Evolutionary conservation across 176 grass and related monocot genomes (phyloP).

Genomic region (Oryza rufipogon): DNA sequence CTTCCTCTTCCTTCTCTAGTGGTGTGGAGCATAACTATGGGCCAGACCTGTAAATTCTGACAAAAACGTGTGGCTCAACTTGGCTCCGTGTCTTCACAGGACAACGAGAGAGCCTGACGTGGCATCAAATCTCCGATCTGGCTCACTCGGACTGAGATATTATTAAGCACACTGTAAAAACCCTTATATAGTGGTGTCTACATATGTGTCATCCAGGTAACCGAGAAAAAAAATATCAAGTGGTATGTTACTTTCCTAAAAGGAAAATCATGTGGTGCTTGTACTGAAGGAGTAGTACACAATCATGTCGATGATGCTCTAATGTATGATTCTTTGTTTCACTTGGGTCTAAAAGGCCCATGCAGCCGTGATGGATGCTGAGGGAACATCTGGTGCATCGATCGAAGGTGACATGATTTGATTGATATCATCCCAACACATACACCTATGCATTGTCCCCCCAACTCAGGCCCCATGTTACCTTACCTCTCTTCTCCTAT

Average conservation of each 20-base stretch:
- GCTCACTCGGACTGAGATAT: too few relatives aligned
- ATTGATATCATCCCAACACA: conserved; percentile 30
- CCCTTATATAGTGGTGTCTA: too few relatives aligned
- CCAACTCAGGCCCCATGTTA: neutral
- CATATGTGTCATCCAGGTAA: neutral
- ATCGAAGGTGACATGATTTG: conserved; percentile 43
- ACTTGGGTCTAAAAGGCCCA: conserved; percentile 4
- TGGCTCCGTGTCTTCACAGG: too few relatives aligned
- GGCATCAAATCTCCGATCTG: too few relatives aligned
- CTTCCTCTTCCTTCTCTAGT: too few relatives aligned
- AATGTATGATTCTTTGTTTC: neutral
- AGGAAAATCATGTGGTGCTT: neutral
- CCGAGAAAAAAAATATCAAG: neutral
- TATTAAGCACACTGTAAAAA: too few relatives aligned
- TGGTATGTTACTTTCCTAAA: neutral
- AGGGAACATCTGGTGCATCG: conserved; percentile 40
- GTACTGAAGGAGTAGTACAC: neutral
- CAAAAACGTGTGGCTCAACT: too few relatives aligned
- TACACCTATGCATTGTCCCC: conserved; percentile 20
- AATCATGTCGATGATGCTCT: neutral
- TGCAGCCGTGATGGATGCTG: conserved; percentile 8
- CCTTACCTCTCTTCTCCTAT: too few relatives aligned
- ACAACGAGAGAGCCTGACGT: too few relatives aligned
- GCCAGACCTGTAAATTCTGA: too few relatives aligned
- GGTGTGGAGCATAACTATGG: too few relatives aligned